Evolutionary conservation across 306 rosid species (phyloP), one percentile per base, ranked within the genome.

Genomic region (Prunus fruticosa): DNA sequence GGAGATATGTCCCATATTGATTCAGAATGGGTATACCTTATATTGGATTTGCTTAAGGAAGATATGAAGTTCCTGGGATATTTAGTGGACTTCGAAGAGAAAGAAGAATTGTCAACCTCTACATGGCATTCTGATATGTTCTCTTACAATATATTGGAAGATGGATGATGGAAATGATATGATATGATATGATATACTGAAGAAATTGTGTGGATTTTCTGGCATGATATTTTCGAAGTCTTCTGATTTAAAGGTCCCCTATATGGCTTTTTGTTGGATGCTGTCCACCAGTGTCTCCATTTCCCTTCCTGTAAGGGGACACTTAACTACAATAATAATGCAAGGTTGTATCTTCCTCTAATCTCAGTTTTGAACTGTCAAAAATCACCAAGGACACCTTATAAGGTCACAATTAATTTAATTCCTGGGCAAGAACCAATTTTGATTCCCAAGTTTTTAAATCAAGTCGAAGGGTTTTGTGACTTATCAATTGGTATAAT

Each of bases 1-100:
- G 75, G 63, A 22, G 76, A 53, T 53, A 71, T 11, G 61, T 54
- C 76, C 23, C 65, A 54, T 56, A n/a, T 22, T 30, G 65, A 54
- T 34, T 71, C 65, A 20, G 34, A 71, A 71, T 5, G 30, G 54
- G 22, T 72, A 41, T 56, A 58, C 67, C 34, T 58, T 56, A 46
- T 72, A 2, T 25, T 72, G 56, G 76, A 23, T 25, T 72, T 72
- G 52, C 67, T 72, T 43, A 23, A 38, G 34, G 28, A 61, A 58
- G 76, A 72, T 56, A 34, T 72, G 76, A 56, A 34, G 66, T 38
- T 56, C 28, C 75, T 71, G 64, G 63, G 47, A 16, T 51, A 30
- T 71, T 30, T 71, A 56, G 10, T 71, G 16, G 46, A 51, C 64
- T 27, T 11, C 8, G 13, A 71, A 51, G 63, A 51, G 38, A 16